Percentiles rank a stretch among this genome's conserved stretches.
Conservation (phyloP, 2,329 filamentous ascomycete species). For the Sporothrix pseudoabietina region DNA sequence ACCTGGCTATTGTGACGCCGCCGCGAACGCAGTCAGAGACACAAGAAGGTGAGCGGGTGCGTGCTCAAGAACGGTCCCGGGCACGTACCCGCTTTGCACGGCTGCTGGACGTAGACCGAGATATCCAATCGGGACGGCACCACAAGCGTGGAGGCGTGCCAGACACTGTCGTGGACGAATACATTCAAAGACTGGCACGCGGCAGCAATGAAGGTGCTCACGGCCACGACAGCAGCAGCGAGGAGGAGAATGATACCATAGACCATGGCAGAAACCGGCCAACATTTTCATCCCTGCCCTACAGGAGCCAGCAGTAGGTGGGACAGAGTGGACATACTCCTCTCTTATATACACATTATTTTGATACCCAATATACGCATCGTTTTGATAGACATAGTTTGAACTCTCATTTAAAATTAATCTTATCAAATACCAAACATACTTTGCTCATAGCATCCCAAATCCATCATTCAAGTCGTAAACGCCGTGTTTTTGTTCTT, state of each 20-base stretch:
- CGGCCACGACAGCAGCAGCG: not conserved
- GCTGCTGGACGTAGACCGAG: slow-evolving; percentile 40
- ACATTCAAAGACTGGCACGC: slow-evolving; percentile 21
- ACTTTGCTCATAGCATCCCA: not conserved
- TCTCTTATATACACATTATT: not conserved
- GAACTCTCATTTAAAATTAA: not conserved
- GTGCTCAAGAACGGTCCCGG: slow-evolving; percentile 43
- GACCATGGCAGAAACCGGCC: slow-evolving; percentile 38
- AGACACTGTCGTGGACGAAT: slow-evolving; percentile 30
- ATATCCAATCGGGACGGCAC: slow-evolving; percentile 19
- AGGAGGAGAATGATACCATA: slow-evolving; percentile 39
- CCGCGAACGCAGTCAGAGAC: slow-evolving; percentile 37
- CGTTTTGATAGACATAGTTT: not conserved
- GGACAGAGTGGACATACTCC: too few relatives aligned
- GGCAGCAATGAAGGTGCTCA: not conserved
- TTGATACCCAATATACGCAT: not conserved
- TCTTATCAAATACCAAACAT: not conserved
- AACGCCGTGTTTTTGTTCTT: not conserved
- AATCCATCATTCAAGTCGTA: not conserved
- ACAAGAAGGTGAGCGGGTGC: slow-evolving; percentile 42
- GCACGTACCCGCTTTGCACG: slow-evolving; percentile 46
- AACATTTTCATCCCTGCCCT: slow-evolving; percentile 43
- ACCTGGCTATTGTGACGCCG: slow-evolving; percentile 58
- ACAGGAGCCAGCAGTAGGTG: slow-evolving; percentile 23
- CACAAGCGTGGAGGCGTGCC: slow-evolving; percentile 24